These are phyloP conservation scores for Pythium apleroticum DNA, from an alignment of 352 stramenopile genomes.

Conservation along the genomic window DNA sequence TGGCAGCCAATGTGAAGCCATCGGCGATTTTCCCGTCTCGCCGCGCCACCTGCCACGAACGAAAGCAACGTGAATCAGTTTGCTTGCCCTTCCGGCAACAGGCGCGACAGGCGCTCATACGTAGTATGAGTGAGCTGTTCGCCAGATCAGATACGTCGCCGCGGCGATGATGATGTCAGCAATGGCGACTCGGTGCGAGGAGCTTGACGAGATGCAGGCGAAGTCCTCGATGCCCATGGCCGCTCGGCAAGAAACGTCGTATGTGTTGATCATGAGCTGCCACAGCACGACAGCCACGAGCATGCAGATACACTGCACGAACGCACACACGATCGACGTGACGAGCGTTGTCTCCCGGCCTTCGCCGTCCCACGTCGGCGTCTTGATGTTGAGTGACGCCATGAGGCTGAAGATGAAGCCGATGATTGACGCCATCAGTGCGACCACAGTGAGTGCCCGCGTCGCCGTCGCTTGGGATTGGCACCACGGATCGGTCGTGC, in stretches of 20 bases:
- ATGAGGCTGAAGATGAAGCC: slow-evolving; percentile 59
- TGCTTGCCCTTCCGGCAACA: neutral
- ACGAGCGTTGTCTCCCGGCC: slow-evolving; percentile 60
- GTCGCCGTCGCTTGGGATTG: slow-evolving; percentile 45
- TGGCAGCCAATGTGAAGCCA: slow-evolving; percentile 70
- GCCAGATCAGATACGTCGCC: slow-evolving; percentile 56
- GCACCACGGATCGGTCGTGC: slow-evolving; percentile 65
- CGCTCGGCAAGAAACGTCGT: slow-evolving; percentile 45
- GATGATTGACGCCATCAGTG: slow-evolving; percentile 51
- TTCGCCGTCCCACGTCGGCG: slow-evolving; percentile 72
- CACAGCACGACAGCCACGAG: slow-evolving; percentile 57
- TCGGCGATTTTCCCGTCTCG: slow-evolving; percentile 50
- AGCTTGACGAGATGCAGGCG: slow-evolving; percentile 47
- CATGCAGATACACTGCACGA: slow-evolving; percentile 43
- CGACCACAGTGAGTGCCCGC: slow-evolving; percentile 48
- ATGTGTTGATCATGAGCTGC: slow-evolving; percentile 50
- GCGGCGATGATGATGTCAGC: slow-evolving; percentile 43
- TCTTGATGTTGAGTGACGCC: slow-evolving; percentile 54
- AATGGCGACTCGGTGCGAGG: slow-evolving; percentile 40
- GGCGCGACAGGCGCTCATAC: slow-evolving; percentile 33
- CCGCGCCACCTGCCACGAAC: slow-evolving; percentile 26
- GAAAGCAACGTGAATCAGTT: neutral
- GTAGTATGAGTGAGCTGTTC: slow-evolving; percentile 56
- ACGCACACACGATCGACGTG: slow-evolving; percentile 47
- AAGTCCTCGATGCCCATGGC: slow-evolving; percentile 55